These are phyloP conservation scores for Cyclocybe cylindracea DNA, from an alignment of 768 basidiomycete genomes.

Conservation along the genomic window DNA sequence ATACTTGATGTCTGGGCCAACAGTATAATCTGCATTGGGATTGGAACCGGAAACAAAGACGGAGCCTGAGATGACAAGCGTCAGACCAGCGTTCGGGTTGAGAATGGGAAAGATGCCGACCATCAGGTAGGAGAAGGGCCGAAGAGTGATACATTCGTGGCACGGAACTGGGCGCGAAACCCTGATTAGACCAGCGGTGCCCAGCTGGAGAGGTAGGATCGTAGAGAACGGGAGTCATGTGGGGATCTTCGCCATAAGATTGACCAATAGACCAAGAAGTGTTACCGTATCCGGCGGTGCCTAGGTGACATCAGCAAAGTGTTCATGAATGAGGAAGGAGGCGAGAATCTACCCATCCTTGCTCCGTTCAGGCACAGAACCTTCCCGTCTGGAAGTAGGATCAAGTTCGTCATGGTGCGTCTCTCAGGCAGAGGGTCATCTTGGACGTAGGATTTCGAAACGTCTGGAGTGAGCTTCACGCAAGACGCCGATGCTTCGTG, in stretches of 20 bases:
- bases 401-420: conserved; percentile 72
- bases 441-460: conserved; percentile 52
- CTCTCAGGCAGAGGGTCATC: conserved; percentile 68
- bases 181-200: conserved; percentile 61
- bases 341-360: conserved; percentile 45
- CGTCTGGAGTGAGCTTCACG: conserved; percentile 76
- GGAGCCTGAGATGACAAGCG: conserved; percentile 39
- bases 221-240: conserved; percentile 56
- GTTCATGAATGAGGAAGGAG: not conserved
- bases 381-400: conserved; percentile 68
- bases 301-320: conserved; percentile 29
- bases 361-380: conserved; percentile 72
- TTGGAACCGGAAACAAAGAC: conserved; percentile 81
- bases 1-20: conserved; percentile 48
- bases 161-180: conserved; percentile 55
- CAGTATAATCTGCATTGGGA: conserved; percentile 68
- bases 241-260: conserved; percentile 64
- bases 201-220: conserved; percentile 61
- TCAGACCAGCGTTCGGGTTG: not conserved
- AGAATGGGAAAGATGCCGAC: not conserved
- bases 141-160: conserved; percentile 79
- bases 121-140: conserved; percentile 30
- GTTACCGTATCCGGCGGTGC: conserved; percentile 69
- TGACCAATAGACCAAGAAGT: conserved; percentile 54
- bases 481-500: conserved; percentile 70